Evolutionary conservation across 2,329 filamentous ascomycete species (phyloP), one percentile per base, ranked within the genome.

Genomic region (Coniella lustricola): DNA sequence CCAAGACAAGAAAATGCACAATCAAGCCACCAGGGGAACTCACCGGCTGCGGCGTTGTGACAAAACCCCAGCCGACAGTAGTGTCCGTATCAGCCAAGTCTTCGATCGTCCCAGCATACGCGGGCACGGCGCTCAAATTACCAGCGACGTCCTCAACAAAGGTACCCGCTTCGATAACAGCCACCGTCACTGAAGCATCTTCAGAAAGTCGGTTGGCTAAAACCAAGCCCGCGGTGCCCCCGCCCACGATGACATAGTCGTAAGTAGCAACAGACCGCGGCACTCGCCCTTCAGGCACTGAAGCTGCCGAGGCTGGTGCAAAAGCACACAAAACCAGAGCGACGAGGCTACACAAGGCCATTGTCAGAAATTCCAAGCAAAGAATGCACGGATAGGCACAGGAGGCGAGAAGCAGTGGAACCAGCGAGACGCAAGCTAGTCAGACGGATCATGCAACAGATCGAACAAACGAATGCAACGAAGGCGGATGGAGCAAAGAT

Each of bases 201-300:
- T 50, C 44, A 17, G 22, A 34, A 2, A 51, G 45, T n/a, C 49
- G 42, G 32, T 17, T 48, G 5, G 49, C 49, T 7, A 51, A 16
- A 9, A 32, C 25, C 25, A 51, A 38, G 14, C 49, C 49, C 16
- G 44, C 49, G 17, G 45, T 48, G 7, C 49, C 49, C 7, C 49
- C 49, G 7, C 49, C 49, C 0, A 51, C 41, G 37, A 51, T 44
- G 20, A 51, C 45, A 21, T 51, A 51, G 40, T 51, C 49, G 18
- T 42, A 50, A 5, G 40, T 38, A 29, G 25, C 5, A 10, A 5
- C 25, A 29, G 25, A 29, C 25, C 25, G 25, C 5, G 5, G 25
- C 5, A 10, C 5, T 5, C 25, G 25, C 25, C 25, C 25, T 29
- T 29, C 25, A 29, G 25, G 25, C 25, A 29, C 25, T 5, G 25